phyloP scores from a whole-genome alignment of 2,329 filamentous ascomycete species.

The Cephalotrichum gorgonifer region DNA sequence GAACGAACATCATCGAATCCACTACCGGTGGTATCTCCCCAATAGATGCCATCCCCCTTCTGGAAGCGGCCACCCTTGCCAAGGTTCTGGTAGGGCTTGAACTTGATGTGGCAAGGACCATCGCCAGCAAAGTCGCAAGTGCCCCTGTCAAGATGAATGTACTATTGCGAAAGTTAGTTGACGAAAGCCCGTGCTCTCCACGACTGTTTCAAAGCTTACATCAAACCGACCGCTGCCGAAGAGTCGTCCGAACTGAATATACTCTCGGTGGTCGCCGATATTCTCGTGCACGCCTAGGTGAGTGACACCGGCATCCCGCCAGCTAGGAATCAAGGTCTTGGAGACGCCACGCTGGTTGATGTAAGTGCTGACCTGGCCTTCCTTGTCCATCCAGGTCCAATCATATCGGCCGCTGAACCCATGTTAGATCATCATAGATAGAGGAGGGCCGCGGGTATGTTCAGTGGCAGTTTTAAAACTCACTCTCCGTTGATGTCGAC shows the following conservation, averaged over 20 bases:
- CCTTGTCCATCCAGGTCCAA: conserved; percentile 16
- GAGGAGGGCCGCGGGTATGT: too few relatives aligned
- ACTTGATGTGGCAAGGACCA: background rate
- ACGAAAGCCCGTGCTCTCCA: background rate
- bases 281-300: conserved; percentile 5
- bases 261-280: background rate
- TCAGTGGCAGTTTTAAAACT: background rate
- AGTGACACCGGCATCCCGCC: conserved; percentile 7
- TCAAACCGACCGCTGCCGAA: conserved; percentile 8
- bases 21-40: conserved; percentile 9
- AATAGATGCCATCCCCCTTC: conserved; percentile 7
- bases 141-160: background rate
- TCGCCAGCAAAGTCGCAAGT: background rate
- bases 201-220: background rate
- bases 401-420: background rate
- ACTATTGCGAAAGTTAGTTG: background rate
- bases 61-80: conserved; percentile 9
- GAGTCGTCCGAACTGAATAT: conserved; percentile 11
- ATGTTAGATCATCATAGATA: too few relatives aligned
- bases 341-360: conserved; percentile 11
- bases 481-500: conserved; percentile 11
- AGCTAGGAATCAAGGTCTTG: conserved; percentile 7
- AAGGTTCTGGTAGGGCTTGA: conserved; percentile 8
- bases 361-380: conserved; percentile 11
- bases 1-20: conserved; percentile 12